phyloP scores from a whole-genome alignment of 1,284 basidiomycete genomes.

The Microbotryum scabiosae region DNA sequence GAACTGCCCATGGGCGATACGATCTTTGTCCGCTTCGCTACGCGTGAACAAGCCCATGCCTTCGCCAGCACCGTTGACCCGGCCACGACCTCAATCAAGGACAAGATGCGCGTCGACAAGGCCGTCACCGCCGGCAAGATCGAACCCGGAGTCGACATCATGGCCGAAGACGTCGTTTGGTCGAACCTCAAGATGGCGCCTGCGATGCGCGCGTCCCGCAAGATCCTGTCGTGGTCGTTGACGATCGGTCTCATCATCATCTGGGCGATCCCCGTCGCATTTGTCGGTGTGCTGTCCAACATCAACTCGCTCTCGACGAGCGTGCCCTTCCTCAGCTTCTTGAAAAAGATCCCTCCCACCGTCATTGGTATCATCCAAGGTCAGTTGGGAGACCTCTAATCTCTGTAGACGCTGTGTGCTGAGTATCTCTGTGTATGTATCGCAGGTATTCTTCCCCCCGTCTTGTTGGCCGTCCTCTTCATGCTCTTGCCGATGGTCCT shows the following conservation, averaged over 20 bases:
- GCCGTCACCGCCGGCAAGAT: not conserved
- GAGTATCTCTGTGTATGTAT: no score
- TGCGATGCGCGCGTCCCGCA: constrained; percentile 63
- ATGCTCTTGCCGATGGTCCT: constrained; percentile 79
- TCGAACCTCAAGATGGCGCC: constrained; percentile 72
- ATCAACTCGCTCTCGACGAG: constrained; percentile 58
- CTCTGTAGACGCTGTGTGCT: not conserved
- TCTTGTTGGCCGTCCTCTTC: constrained; percentile 75
- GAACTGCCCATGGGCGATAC: not conserved
- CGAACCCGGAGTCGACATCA: constrained; percentile 52
- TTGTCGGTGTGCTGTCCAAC: constrained; percentile 76
- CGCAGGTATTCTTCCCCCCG: constrained; percentile 61
- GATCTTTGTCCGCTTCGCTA: constrained; percentile 3
- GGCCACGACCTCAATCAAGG: not conserved
- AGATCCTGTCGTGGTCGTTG: constrained; percentile 44
- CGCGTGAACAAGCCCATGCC: not conserved
- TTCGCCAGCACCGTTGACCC: not conserved
- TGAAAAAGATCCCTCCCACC: constrained; percentile 55
- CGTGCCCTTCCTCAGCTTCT: constrained; percentile 66
- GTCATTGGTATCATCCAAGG: constrained; percentile 77
- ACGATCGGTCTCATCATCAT: constrained; percentile 54
- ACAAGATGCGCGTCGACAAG: not conserved
- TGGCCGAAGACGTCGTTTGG: constrained; percentile 81
- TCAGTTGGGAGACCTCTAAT: not conserved
- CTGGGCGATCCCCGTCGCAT: constrained; percentile 62